A percentile compares a stretch with the other conserved stretches of the same genome.
phyloP scores from a whole-genome alignment of 2,329 filamentous ascomycete genomes.

The Nannizzia gypsea region DNA sequence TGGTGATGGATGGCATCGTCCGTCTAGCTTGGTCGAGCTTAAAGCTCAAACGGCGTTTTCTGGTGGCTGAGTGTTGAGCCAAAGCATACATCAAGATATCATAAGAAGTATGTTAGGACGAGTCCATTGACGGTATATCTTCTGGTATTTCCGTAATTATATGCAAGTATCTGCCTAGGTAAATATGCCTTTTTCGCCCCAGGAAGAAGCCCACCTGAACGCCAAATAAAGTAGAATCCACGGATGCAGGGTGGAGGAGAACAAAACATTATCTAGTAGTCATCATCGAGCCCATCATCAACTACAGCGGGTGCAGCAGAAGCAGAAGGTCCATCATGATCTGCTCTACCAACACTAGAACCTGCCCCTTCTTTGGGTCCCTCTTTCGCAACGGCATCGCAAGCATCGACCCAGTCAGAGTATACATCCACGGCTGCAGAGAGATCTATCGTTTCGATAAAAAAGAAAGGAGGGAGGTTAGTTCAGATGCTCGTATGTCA shows the following conservation, averaged over 20 bases:
- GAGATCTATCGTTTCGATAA: slow-evolving; percentile 53
- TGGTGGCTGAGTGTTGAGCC: not conserved
- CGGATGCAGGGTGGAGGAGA: not conserved
- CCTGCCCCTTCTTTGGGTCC: slow-evolving; percentile 18
- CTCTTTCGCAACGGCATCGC: slow-evolving; percentile 58
- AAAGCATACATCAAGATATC: not conserved
- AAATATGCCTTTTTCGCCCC: not conserved
- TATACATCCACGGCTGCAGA: slow-evolving; percentile 91
- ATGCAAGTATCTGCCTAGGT: not conserved
- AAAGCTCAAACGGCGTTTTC: not conserved
- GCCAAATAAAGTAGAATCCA: slow-evolving; percentile 7
- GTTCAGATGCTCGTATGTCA: not conserved
- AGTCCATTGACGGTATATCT: not conserved
- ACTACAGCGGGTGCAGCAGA: slow-evolving; percentile 12
- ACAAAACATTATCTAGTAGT: slow-evolving; percentile 30
- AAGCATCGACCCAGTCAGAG: slow-evolving; percentile 96
- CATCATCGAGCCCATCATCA: slow-evolving; percentile 30
- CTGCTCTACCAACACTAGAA: not conserved
- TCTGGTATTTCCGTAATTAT: not conserved
- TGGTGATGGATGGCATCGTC: not conserved
- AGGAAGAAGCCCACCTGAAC: not conserved
- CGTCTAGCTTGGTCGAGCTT: not conserved
- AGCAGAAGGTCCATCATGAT: slow-evolving; percentile 4
- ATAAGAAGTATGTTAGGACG: not conserved
- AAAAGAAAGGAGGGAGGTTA: not conserved